phyloP scores from a whole-genome alignment of 2,329 filamentous ascomycete species.

The Colletotrichum higginsianum region DNA sequence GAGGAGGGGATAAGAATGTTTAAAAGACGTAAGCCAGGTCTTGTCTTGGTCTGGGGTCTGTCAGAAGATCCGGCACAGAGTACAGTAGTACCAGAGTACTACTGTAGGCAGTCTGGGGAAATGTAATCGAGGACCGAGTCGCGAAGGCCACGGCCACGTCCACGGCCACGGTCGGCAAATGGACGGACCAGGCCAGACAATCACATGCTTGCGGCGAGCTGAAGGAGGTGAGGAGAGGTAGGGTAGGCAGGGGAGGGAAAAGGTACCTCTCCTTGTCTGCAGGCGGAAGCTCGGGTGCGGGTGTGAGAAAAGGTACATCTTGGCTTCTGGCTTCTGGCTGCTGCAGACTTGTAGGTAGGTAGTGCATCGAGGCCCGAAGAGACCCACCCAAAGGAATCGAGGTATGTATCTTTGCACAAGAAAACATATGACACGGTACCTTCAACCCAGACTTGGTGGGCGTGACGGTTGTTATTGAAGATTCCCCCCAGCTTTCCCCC shows the following conservation, averaged over 20 bases:
- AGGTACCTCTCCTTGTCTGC: slow-evolving; percentile 12
- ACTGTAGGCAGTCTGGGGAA: slow-evolving; percentile 20
- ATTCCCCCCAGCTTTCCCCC: slow-evolving; percentile 2
- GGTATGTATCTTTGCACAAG: slow-evolving; percentile 7
- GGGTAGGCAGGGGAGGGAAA: background rate
- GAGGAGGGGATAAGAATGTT: slow-evolving; percentile 30
- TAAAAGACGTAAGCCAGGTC: slow-evolving; percentile 17
- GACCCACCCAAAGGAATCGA: background rate
- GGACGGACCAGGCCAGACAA: slow-evolving; percentile 23
- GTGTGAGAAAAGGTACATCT: slow-evolving; percentile 15
- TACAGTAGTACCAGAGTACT: too few species aligned
- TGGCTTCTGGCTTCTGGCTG: too few species aligned
- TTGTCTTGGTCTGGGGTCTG: too few species aligned
- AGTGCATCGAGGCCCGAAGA: too few species aligned
- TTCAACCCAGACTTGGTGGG: background rate
- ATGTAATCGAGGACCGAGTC: slow-evolving; percentile 38
- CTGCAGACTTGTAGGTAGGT: background rate
- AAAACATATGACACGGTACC: background rate
- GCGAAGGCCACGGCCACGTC: slow-evolving; percentile 36
- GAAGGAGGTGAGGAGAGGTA: background rate
- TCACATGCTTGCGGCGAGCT: slow-evolving; percentile 37
- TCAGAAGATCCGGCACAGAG: too few species aligned
- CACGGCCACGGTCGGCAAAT: slow-evolving; percentile 35
- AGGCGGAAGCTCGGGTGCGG: slow-evolving; percentile 6
- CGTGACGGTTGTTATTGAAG: background rate